Percentiles rank a stretch among this genome's conserved stretches.
phyloP scores from a whole-genome alignment of 371 early-diverging fungal genomes.

The Actinomucor elegans region DNA sequence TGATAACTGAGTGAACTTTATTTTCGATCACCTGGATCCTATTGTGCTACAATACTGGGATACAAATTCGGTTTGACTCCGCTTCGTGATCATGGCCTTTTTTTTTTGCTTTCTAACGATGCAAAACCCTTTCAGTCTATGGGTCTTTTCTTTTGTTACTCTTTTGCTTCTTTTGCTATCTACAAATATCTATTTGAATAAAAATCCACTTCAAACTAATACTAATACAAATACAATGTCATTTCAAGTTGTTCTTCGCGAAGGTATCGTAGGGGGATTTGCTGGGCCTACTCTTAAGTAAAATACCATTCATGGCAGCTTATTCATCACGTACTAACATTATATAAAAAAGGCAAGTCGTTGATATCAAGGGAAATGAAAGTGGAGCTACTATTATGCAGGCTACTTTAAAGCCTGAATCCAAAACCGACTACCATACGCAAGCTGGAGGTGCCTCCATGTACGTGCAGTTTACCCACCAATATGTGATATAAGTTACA shows the following conservation, averaged over 20 bases:
- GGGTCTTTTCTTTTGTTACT: conserved; percentile 8
- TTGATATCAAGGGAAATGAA: conserved; percentile 38
- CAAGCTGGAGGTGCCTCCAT: conserved; percentile 24
- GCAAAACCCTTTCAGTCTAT: conserved; percentile 8
- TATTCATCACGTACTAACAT: background rate
- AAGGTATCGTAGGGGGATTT: conserved; percentile 50
- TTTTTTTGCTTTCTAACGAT: conserved; percentile 7
- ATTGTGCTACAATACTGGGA: conserved; percentile 9
- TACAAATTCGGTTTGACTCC: conserved; percentile 5
- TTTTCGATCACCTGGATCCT: conserved; percentile 5
- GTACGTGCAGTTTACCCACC: no score
- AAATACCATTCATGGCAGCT: background rate
- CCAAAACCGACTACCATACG: conserved; percentile 31
- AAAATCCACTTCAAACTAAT: background rate
- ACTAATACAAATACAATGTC: conserved; percentile 3
- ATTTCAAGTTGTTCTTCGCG: conserved; percentile 36
- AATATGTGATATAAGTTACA: no score
- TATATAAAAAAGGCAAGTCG: conserved; percentile 26
- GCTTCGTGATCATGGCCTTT: background rate
- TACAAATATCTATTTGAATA: conserved; percentile 1
- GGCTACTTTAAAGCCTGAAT: conserved; percentile 31
- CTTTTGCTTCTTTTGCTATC: conserved; percentile 12
- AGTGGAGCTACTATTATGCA: conserved; percentile 35
- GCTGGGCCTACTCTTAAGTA: conserved; percentile 42
- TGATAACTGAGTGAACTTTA: no score